Base-by-base conservation (phyloP, 208 protist species). In the Acanthamoeba polyphaga region DNA sequence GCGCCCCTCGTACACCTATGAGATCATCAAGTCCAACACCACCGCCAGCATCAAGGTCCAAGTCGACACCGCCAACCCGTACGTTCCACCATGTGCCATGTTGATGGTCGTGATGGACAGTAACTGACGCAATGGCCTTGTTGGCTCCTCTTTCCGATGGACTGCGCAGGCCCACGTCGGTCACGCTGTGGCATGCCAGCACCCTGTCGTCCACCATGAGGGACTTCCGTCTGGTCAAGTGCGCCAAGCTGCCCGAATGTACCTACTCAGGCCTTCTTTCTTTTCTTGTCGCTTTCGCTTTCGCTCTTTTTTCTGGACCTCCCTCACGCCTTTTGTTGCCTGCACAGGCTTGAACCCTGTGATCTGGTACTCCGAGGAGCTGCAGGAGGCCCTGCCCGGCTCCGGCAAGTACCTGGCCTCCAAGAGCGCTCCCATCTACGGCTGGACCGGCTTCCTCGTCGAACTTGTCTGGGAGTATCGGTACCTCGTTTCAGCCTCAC, bases 151-250 rank as follows among this genome's bases (percentile, higher is more conserved):
- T 15, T 89, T 49, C 43, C 43, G 43, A 49, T 49, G 43, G 43
- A 38, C 22, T 58, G 78, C 27, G 62, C 24, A 92, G 58, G 12
- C 87, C 87, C 58, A 66, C 29, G 27, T 74, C 29, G 9, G 87
- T 92, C 62, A 92, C 51, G 38, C 15, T 92, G 55, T 92, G 87
- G 87, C 29, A 92, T 51, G 87, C 87, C 22, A 66, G 24, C 62
- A 92, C 51, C n/a, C 82, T 89, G n/a, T 89, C 82, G n/a, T 9
- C 51, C 27, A 43, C 32, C 58, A 24, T 29, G 43, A 43, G 87
- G 27, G 87, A 92, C 87, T 92, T 92, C 87, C 51, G 87, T 29
- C 64, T 92, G 87, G 46, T 92, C 87, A 92, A 66, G 38, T 92
- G 87, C 46, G 6, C 58, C 64, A 72, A 68, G 38, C 55, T 72